These are phyloP conservation scores for Atractiella rhizophila DNA, from an alignment of 768 basidiomycete genomes.

Conservation along the genomic window DNA sequence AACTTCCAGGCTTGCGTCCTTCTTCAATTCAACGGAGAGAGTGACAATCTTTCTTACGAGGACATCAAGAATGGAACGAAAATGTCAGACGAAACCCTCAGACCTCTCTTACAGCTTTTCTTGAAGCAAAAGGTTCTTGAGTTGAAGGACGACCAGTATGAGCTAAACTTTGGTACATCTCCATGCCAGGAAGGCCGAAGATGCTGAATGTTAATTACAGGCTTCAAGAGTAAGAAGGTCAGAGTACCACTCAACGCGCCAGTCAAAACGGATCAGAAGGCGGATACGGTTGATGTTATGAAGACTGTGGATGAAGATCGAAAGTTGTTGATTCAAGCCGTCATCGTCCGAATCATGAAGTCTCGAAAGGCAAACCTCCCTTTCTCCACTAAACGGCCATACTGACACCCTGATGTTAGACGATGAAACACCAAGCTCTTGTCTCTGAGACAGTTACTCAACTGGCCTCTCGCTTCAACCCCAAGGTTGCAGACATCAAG, in stretches of 20 bases:
- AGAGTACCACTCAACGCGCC: slow-evolving; percentile 30
- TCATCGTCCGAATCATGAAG: slow-evolving; percentile 46
- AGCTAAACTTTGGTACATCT: slow-evolving; percentile 49
- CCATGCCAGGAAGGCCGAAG: slow-evolving; percentile 1
- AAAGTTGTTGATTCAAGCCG: slow-evolving; percentile 64
- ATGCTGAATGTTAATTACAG: not conserved
- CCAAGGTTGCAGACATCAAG: slow-evolving; percentile 89
- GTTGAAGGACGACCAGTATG: slow-evolving; percentile 78
- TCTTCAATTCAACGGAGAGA: slow-evolving; percentile 63
- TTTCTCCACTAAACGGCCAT: not conserved
- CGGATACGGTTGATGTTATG: slow-evolving; percentile 63
- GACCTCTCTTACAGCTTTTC: slow-evolving; percentile 34
- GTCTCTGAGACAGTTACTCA: slow-evolving; percentile 77
- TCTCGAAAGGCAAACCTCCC: slow-evolving; percentile 35
- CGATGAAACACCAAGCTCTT: slow-evolving; percentile 73
- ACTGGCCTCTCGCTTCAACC: slow-evolving; percentile 63
- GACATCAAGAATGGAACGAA: slow-evolving; percentile 57
- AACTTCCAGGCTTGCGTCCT: slow-evolving; percentile 89
- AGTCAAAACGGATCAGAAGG: slow-evolving; percentile 82
- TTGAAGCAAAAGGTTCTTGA: slow-evolving; percentile 73
- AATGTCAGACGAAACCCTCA: slow-evolving; percentile 45
- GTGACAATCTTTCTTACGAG: slow-evolving; percentile 56
- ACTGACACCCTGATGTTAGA: slow-evolving; percentile 20
- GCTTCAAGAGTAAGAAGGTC: slow-evolving; percentile 22
- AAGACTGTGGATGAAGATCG: slow-evolving; percentile 92